Conservation (phyloP, 2,329 filamentous ascomycete species). For the Pseudocercospora pini-densiflorae region DNA sequence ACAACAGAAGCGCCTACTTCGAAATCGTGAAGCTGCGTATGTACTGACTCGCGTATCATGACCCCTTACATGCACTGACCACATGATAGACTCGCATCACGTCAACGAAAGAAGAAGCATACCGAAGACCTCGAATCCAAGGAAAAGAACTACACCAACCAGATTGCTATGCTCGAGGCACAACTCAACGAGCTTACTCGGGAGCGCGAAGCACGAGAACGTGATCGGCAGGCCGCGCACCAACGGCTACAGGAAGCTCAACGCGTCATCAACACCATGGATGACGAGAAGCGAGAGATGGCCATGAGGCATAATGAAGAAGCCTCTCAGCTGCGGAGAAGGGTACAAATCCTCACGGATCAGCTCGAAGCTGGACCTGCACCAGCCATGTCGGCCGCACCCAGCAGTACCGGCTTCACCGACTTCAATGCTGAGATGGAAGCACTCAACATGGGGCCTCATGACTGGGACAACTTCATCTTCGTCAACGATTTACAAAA, state of each 20-base stretch:
- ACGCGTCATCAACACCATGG: slow-evolving; percentile 75
- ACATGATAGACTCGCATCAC: slow-evolving; percentile 77
- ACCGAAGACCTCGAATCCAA: slow-evolving; percentile 96
- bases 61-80: slow-evolving; percentile 24
- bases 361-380: slow-evolving; percentile 65
- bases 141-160: slow-evolving; percentile 84
- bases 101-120: slow-evolving; percentile 97
- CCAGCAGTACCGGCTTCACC: slow-evolving; percentile 67
- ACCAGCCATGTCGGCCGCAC: slow-evolving; percentile 51
- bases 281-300: slow-evolving; percentile 89
- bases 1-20: slow-evolving; percentile 92
- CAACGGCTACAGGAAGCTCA: slow-evolving; percentile 75
- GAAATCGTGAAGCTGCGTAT: slow-evolving; percentile 96
- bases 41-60: slow-evolving; percentile 35
- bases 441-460: slow-evolving; percentile 71
- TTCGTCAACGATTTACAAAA: slow-evolving; percentile 64
- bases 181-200: slow-evolving; percentile 70
- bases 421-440: slow-evolving; percentile 82
- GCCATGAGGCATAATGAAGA: slow-evolving; percentile 87
- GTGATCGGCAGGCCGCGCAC: slow-evolving; percentile 54
- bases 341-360: slow-evolving; percentile 76
- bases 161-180: slow-evolving; percentile 79
- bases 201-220: slow-evolving; percentile 43
- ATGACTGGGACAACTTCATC: slow-evolving; percentile 79
- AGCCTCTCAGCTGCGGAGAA: slow-evolving; percentile 89